Conservation (phyloP, 2,329 filamentous ascomycete species). For the Penicillium expansum region DNA sequence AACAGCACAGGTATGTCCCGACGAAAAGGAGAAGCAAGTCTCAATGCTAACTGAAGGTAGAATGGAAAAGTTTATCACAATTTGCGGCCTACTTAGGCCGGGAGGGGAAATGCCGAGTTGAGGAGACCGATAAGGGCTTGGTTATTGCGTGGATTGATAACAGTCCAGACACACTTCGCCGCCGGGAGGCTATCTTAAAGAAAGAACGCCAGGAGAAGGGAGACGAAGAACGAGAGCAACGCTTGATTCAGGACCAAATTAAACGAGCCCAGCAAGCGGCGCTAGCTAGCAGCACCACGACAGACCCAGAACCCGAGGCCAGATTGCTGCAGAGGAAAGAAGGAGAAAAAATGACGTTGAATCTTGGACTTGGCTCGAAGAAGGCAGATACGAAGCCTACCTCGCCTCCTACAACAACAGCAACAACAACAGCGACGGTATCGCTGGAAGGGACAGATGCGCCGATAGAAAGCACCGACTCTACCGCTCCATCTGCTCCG, state of each 20-base stretch:
- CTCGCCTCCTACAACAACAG: slow-evolving; percentile 11
- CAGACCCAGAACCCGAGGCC: slow-evolving; percentile 42
- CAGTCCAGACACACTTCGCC: slow-evolving; percentile 75
- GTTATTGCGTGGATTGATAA: slow-evolving; percentile 91
- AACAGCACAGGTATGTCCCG: slow-evolving; percentile 64
- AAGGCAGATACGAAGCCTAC: slow-evolving; percentile 25
- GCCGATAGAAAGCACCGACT: slow-evolving; percentile 13
- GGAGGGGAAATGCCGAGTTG: slow-evolving; percentile 84
- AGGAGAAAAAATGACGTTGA: slow-evolving; percentile 73
- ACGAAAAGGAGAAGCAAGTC: not conserved
- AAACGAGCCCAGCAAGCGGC: slow-evolving; percentile 66
- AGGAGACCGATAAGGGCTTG: slow-evolving; percentile 81
- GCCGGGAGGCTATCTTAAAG: slow-evolving; percentile 75
- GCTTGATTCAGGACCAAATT: slow-evolving; percentile 79
- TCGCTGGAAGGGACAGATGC: slow-evolving; percentile 20
- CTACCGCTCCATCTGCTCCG: slow-evolving; percentile 18
- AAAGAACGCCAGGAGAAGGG: slow-evolving; percentile 86
- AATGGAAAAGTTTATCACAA: slow-evolving; percentile 83
- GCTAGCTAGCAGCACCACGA: slow-evolving; percentile 39
- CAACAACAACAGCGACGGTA: not conserved
- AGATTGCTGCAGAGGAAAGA: slow-evolving; percentile 55
- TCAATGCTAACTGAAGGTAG: slow-evolving; percentile 26
- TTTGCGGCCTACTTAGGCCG: slow-evolving; percentile 83
- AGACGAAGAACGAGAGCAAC: slow-evolving; percentile 85
- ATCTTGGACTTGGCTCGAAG: slow-evolving; percentile 53